These are phyloP conservation scores for Schizosaccharomyces versatilis DNA, from an alignment of 1,139 yeast genomes.

Conservation along the genomic window DNA sequence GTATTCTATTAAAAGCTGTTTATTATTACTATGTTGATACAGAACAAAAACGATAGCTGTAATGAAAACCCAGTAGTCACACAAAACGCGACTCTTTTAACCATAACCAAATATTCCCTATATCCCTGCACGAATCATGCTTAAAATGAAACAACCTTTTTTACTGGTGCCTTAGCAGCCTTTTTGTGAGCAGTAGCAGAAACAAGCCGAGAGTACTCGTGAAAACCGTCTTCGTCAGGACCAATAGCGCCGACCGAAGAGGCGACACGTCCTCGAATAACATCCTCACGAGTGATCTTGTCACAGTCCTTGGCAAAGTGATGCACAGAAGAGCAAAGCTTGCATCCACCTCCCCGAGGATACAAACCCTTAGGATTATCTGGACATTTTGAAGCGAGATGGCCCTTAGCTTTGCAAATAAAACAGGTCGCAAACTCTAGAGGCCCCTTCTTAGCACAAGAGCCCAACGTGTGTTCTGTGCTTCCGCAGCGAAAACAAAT, in stretches of 20 bases:
- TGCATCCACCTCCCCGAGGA: constrained; percentile 10
- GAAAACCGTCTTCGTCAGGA: constrained; percentile 10
- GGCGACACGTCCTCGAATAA: constrained; percentile 6
- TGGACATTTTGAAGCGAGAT: constrained; percentile 8
- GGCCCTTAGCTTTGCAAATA: constrained; percentile 9
- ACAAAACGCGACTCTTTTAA: too few relatives aligned
- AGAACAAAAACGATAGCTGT: too few relatives aligned
- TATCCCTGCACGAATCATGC: background rate
- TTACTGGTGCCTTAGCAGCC: background rate
- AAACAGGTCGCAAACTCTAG: constrained; percentile 9
- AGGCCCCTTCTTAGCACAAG: constrained; percentile 6
- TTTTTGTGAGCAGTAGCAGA: background rate
- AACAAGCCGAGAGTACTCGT: constrained; percentile 6
- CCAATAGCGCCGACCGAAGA: constrained; percentile 6
- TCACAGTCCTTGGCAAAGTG: constrained; percentile 9
- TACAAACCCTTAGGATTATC: constrained; percentile 9
- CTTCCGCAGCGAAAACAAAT: constrained; percentile 11
- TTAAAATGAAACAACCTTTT: background rate
- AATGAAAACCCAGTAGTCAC: too few relatives aligned
- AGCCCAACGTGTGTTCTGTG: constrained; percentile 8
- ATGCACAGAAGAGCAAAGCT: constrained; percentile 7
- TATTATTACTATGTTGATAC: too few relatives aligned
- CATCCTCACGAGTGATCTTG: constrained; percentile 7
- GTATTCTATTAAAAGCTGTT: too few relatives aligned
- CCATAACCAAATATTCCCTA: too few relatives aligned